Evolutionary conservation across 1,284 basidiomycete genomes (phyloP).

Genomic region (Schizophyllum commune): DNA sequence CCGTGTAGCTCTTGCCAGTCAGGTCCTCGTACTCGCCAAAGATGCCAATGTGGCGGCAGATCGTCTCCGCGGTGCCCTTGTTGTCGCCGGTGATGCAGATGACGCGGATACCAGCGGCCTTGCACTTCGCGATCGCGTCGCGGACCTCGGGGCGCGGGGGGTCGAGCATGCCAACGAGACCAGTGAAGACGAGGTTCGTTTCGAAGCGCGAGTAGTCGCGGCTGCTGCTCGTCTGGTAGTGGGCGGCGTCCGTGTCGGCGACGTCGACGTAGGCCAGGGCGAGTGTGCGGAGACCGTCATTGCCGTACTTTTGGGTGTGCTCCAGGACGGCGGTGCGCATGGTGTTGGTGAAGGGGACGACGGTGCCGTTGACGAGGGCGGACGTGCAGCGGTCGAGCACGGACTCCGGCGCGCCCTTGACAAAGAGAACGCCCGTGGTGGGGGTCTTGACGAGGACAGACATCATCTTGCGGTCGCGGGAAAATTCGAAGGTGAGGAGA

Average conservation of each 20-base stretch:
- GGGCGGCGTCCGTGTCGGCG: slow-evolving; percentile 65
- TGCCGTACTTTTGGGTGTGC: slow-evolving; percentile 69
- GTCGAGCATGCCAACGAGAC: slow-evolving; percentile 96
- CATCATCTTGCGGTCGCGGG: slow-evolving; percentile 98
- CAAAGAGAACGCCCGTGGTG: slow-evolving; percentile 64
- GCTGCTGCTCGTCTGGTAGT: slow-evolving; percentile 75
- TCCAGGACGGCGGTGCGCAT: slow-evolving; percentile 59
- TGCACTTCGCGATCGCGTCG: slow-evolving; percentile 84
- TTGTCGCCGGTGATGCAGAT: slow-evolving; percentile 99
- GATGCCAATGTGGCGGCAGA: slow-evolving; percentile 94
- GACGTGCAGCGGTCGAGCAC: slow-evolving; percentile 84
- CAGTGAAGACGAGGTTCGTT: slow-evolving; percentile 87
- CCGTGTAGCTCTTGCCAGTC: slow-evolving; percentile 90
- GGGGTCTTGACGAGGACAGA: slow-evolving; percentile 77
- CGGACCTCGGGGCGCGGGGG: slow-evolving; percentile 94
- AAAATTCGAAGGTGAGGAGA: slow-evolving; percentile 93
- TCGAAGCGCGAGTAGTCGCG: slow-evolving; percentile 87
- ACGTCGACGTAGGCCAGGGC: slow-evolving; percentile 86
- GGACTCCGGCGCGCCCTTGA: slow-evolving; percentile 95
- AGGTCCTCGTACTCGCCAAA: slow-evolving; percentile 80
- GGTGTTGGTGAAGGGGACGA: slow-evolving; percentile 54
- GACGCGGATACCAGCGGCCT: slow-evolving; percentile 89
- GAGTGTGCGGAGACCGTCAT: slow-evolving; percentile 82
- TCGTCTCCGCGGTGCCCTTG: slow-evolving; percentile 96
- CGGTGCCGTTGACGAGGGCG: slow-evolving; percentile 62